Evolutionary conservation across 345 rosid genomes (phyloP).

Genomic region (Acer yangbiense): DNA sequence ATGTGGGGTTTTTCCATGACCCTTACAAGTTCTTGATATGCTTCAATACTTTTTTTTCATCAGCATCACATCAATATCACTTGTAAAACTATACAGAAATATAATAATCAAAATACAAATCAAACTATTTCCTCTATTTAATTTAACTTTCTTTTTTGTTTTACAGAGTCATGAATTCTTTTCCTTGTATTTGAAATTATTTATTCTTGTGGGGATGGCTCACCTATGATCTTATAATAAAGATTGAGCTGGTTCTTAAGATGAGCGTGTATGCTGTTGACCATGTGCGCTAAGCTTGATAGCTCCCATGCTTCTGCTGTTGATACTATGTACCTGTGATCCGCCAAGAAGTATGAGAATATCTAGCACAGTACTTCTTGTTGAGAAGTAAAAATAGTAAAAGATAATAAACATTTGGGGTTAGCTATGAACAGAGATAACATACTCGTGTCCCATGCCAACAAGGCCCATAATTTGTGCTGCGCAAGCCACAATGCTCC

Average conservation of each 20-base stretch:
- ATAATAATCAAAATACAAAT: not conserved
- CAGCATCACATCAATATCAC: conserved; percentile 32
- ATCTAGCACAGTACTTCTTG: no score
- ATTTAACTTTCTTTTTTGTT: no score
- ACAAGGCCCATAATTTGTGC: conserved; percentile 46
- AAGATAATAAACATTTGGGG: no score
- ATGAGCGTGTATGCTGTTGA: conserved; percentile 47
- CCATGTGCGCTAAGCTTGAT: conserved; percentile 62
- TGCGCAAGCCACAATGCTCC: conserved; percentile 48
- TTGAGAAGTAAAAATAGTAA: no score
- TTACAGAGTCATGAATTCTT: no score
- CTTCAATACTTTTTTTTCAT: conserved; percentile 51
- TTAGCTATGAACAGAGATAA: not conserved
- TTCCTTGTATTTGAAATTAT: no score
- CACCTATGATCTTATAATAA: conserved; percentile 51
- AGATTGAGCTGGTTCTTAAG: conserved; percentile 35
- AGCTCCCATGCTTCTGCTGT: conserved; percentile 72
- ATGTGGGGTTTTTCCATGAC: conserved; percentile 52
- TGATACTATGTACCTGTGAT: conserved; percentile 34
- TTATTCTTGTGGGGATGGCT: not conserved
- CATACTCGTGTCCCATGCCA: conserved; percentile 59
- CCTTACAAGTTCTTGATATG: conserved; percentile 41
- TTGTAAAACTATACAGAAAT: not conserved
- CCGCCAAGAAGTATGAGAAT: no score
- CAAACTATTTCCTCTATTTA: no score